Evolutionary conservation across 1,284 basidiomycete genomes (phyloP).

Genomic region (Puccinia hordei): DNA sequence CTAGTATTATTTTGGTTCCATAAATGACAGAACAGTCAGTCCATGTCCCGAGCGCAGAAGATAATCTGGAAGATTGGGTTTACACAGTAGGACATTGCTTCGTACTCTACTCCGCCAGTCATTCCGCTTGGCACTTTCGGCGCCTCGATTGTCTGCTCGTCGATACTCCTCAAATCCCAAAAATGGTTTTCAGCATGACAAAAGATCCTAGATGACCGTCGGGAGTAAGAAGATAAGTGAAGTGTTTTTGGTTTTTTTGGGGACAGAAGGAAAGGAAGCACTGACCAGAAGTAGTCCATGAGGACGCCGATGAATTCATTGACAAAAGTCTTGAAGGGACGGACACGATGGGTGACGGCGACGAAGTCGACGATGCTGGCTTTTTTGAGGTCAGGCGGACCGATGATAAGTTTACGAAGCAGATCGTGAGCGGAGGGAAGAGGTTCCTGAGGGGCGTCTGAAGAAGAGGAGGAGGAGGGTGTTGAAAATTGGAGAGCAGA

Average conservation of each 20-base stretch:
- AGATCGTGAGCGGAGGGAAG: constrained; percentile 11
- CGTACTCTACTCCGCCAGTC: constrained; percentile 96
- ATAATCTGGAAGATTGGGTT: no score
- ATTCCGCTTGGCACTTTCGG: constrained; percentile 95
- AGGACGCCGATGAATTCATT: constrained; percentile 47
- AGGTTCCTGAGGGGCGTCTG: neutral
- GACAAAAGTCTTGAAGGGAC: constrained; percentile 49
- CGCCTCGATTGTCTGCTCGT: constrained; percentile 79
- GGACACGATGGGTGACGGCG: constrained; percentile 28
- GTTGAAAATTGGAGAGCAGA: constrained; percentile 65
- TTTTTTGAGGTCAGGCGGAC: constrained; percentile 40
- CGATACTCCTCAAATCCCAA: constrained; percentile 78
- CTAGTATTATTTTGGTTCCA: constrained; percentile 63
- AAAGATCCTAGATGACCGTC: constrained; percentile 68
- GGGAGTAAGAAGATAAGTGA: constrained; percentile 60
- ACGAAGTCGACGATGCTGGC: constrained; percentile 42
- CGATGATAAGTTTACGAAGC: constrained; percentile 9
- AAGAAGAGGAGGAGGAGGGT: constrained; percentile 60
- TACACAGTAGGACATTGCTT: constrained; percentile 93
- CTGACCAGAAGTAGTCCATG: constrained; percentile 51
- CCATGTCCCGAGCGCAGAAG: neutral
- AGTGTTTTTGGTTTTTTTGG: no score
- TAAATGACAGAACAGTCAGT: neutral
- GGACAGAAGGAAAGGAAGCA: neutral
- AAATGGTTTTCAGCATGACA: constrained; percentile 91